Evolutionary conservation across 1,139 yeast genomes (phyloP).

Genomic region (Pichiaceae sp.): DNA sequence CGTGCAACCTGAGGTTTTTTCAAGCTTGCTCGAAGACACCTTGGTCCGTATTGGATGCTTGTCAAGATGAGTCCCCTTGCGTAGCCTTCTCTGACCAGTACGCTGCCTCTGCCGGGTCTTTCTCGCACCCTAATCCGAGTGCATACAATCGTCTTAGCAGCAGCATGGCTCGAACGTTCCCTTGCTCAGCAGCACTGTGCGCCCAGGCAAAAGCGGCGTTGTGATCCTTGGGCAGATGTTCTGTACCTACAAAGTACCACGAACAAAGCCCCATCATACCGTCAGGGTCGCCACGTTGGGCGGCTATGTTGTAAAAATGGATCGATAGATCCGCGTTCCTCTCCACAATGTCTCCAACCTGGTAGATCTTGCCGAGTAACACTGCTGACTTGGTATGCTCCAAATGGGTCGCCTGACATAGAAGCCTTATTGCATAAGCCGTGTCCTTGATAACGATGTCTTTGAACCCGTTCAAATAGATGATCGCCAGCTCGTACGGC

Average conservation of each 20-base stretch:
- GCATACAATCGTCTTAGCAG: slow-evolving; percentile 82
- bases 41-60: no score
- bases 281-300: slow-evolving; percentile 77
- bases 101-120: slow-evolving; percentile 49
- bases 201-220: slow-evolving; percentile 96
- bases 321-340: slow-evolving; percentile 80
- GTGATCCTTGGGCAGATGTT: slow-evolving; percentile 68
- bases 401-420: slow-evolving; percentile 82
- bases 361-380: slow-evolving; percentile 75
- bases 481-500: slow-evolving; percentile 84
- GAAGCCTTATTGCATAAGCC: slow-evolving; percentile 78
- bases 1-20: no score
- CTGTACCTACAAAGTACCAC: slow-evolving; percentile 91
- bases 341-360: slow-evolving; percentile 69
- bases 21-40: no score
- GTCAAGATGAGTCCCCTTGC: no score
- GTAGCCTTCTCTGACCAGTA: slow-evolving; percentile 74
- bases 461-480: slow-evolving; percentile 74
- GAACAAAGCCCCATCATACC: slow-evolving; percentile 95
- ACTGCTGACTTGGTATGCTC: slow-evolving; percentile 80
- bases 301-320: slow-evolving; percentile 90
- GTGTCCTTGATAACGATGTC: slow-evolving; percentile 82
- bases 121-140: slow-evolving; percentile 78
- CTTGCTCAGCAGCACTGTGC: slow-evolving; percentile 66
- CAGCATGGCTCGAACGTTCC: slow-evolving; percentile 76